Evolutionary conservation across 345 rosid species (phyloP), one percentile per base, ranked within the genome.

Genomic region (Lepidium sativum): DNA sequence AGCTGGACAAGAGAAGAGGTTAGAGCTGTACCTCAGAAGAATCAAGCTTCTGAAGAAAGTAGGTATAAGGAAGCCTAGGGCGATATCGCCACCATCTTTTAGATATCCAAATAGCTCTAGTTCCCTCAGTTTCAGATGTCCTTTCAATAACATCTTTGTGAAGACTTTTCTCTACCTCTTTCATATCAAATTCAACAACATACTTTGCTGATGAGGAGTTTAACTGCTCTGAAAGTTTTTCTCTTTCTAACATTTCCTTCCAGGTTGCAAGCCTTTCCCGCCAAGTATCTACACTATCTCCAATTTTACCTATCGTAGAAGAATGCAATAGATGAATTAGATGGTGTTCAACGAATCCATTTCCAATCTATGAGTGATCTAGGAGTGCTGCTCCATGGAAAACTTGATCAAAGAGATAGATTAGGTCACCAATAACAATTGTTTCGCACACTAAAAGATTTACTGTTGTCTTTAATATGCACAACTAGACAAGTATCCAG

Each of bases 71-170:
- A 72, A 92, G 82, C 73, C 80, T 87, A 47, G 98, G 98, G 71
- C 92, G 96, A 74, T 92, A 92, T 38, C 80, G 84, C 98, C 98
- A 92, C 98, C 98, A 92, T 80, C 98, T 84, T 79, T 92, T 92
- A 32, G 98, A 81, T 78, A 92, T 92, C 98, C 98, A 92, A 25
- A 85, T 81, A 58, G 91, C 96, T 74, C 92, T 82, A 12, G 81
- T 77, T 77, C 97, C 91, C 54, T 70, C 81, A 16, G 88, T 68
- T 64, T 79, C 83, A n/a, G 82, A 64, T 56, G 68, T 73, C 78
- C 75, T 89, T 68, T 80, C 86, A 50, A 73, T 72, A 38, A 92
- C 85, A 78, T 92, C 92, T 77, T 79, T 83, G 67, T 83, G 87
- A 66, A 92, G 92, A 82, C 96, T 92, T 42, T 92, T 86, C 75